Base-by-base conservation (phyloP, 768 basidiomycete genomes). In the Peribolospora kevripleyi region DNA sequence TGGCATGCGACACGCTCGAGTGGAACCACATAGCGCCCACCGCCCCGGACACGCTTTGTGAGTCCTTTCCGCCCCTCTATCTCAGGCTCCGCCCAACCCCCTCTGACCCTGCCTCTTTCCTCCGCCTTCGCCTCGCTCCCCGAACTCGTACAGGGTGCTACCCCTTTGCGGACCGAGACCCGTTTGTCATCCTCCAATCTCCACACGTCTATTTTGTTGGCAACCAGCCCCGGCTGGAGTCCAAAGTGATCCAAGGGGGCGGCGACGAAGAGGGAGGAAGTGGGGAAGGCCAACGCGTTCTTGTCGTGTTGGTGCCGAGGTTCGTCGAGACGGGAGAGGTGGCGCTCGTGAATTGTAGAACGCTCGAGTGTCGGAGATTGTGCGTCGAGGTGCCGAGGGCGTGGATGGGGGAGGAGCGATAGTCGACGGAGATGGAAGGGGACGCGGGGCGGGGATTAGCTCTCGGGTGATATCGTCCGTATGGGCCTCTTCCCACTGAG, bases 21-120 rank as follows among this genome's bases (percentile, higher is more conserved):
- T 98, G 91, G 93, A 72, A 88, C 56, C 91, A 97, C 69, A 78
- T 93, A 66, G 88, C 93, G n/a, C 93, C 93, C 3, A 97, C 93
- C 6, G 91, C 91, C 37, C 93, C 93, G 38, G 93, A 98, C 68
- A 98, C 93, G 1, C 74, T 98, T 3, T 95, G 72, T 72, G 53
- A 61, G 71, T 62, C 42, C 37, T 42, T 46, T 41, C 46, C 36
- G 7, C 46, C 42, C 9, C 25, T 0, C 36, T 13, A 25, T 25
- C 25, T 25, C 45, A 43, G 38, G 41, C 40, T 1, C 25, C 25
- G 25, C 25, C 25, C 25, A 25, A 25, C 39, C 25, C 50, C 42
- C 47, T 48, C 46, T 49, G 10, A 55, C 45, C 25, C 25, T 53
- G 6, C 48, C 40, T 55, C 36, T 37, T 14, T 37, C 11, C 42